Percentiles rank a stretch among this genome's conserved stretches.
These are phyloP conservation scores for Zygoascus biomembranicola DNA, from an alignment of 805 yeast species.

Conservation along the genomic window DNA sequence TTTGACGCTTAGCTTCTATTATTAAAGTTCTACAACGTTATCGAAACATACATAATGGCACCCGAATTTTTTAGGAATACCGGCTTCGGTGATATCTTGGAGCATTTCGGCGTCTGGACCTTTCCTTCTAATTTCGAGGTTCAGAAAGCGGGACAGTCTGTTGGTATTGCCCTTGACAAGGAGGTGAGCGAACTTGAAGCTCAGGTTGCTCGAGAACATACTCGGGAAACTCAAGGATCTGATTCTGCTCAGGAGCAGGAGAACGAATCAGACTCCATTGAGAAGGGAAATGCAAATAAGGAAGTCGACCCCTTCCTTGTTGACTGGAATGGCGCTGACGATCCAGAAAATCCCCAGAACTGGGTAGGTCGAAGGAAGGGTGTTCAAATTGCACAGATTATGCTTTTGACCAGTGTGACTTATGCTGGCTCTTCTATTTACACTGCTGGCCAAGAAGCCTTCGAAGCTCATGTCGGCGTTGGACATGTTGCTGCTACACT, in stretches of 20 bases:
- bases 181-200: not conserved
- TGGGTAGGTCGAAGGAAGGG: constrained; percentile 42
- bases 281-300: not conserved
- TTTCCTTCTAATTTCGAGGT: constrained; percentile 1
- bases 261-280: not conserved
- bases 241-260: not conserved
- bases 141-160: not conserved
- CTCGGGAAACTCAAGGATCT: not conserved
- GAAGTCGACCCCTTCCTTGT: constrained; percentile 20
- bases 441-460: constrained; percentile 42
- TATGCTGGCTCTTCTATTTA: constrained; percentile 55
- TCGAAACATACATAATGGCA: not conserved
- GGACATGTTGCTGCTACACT: constrained; percentile 43
- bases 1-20: too few relatives aligned
- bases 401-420: constrained; percentile 41
- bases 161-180: not conserved
- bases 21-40: too few relatives aligned
- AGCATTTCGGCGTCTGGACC: not conserved
- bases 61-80: constrained; percentile 1
- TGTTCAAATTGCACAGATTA: constrained; percentile 33
- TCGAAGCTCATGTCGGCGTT: constrained; percentile 36
- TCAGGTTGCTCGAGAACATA: not conserved
- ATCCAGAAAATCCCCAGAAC: constrained; percentile 40
- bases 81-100: not conserved
- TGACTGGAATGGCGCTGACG: constrained; percentile 27